Conservation (phyloP, 208 protist species). For the Entamoeba dispar region DNA sequence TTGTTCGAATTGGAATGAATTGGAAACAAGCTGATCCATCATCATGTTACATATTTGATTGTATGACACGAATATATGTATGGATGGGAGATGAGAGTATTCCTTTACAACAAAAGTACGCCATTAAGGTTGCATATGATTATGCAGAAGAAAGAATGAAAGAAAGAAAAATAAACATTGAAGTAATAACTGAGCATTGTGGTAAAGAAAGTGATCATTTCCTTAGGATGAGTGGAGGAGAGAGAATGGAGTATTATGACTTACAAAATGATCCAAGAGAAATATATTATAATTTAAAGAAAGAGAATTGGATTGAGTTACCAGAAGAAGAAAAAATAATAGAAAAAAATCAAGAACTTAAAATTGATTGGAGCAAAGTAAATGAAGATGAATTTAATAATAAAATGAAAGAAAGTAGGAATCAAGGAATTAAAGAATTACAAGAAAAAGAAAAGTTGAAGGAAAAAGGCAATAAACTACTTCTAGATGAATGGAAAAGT, state of each 20-base stretch:
- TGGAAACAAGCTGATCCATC: neutral
- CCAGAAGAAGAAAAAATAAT: neutral
- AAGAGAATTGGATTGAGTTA: neutral
- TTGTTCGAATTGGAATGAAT: neutral
- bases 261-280: neutral
- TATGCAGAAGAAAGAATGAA: neutral
- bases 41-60: neutral
- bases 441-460: neutral
- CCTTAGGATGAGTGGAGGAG: neutral
- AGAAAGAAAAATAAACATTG: neutral
- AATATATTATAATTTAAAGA: neutral
- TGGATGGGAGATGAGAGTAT: neutral
- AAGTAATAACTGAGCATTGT: neutral
- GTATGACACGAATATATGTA: neutral
- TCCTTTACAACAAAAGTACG: neutral
- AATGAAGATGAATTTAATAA: neutral
- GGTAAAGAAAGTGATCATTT: neutral
- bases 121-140: neutral
- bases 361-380: neutral
- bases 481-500: neutral
- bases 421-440: neutral
- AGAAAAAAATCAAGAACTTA: neutral
- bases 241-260: neutral
- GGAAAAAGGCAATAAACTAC: neutral
- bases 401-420: neutral